A percentile compares a stretch with the other conserved stretches of the same genome.
Evolutionary conservation across 2,329 filamentous ascomycete genomes (phyloP).

Genomic region (Dendryphion nanum): DNA sequence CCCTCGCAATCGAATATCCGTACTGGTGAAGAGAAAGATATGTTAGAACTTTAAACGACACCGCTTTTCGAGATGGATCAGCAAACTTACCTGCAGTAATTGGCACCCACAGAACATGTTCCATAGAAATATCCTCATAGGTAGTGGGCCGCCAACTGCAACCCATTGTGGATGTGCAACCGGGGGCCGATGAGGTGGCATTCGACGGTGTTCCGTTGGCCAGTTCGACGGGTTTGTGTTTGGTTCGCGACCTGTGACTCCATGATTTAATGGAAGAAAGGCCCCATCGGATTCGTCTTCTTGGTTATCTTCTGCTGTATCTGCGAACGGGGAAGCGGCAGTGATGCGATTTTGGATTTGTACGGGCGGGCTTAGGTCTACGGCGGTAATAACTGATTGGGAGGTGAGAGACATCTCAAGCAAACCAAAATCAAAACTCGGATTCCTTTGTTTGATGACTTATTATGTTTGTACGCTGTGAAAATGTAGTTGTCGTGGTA

Average conservation of each 20-base stretch:
- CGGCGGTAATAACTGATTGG: neutral
- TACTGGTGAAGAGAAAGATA: neutral
- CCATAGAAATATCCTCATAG: slow-evolving; percentile 1
- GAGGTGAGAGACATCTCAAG: neutral
- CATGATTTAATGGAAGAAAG: neutral
- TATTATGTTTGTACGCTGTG: neutral
- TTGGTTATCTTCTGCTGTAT: neutral
- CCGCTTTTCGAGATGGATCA: neutral
- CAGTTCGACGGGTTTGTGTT: neutral
- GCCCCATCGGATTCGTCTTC: neutral
- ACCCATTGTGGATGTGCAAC: slow-evolving; percentile 1
- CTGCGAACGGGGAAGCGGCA: neutral
- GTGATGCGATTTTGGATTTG: neutral
- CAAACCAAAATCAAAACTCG: neutral
- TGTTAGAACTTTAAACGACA: neutral
- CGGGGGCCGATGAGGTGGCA: neutral
- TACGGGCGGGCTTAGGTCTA: neutral
- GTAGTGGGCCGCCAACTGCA: neutral
- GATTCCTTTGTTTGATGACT: neutral
- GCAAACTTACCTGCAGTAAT: neutral
- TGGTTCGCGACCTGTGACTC: neutral
- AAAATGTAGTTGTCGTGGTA: neutral
- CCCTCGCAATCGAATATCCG: neutral
- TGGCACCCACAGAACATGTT: slow-evolving; percentile 1
- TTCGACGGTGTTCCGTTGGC: neutral